Base-by-base conservation (phyloP, 441 rosid genomes). In the Breynia disticha region DNA sequence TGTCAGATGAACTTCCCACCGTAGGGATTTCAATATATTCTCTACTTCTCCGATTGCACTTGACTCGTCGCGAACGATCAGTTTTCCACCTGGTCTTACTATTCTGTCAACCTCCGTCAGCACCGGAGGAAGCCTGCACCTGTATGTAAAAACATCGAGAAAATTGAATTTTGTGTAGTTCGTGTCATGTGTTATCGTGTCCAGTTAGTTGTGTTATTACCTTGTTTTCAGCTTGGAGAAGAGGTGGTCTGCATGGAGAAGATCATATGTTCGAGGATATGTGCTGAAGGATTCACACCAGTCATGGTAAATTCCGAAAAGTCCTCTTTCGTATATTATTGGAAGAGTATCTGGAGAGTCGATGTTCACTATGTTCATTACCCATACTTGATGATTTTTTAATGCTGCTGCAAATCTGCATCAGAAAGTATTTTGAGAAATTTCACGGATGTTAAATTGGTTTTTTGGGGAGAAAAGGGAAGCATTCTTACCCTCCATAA, bases 281-380 rank as follows among this genome's bases (percentile, higher is more conserved):
- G 95, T 86, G 63, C 79, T 86, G 65, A 83, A 86, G 48, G 95
- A 79, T 67, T 86, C 81, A 14, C 90, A 83, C 95, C 90, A 86
- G 43, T 86, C 86, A 42, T 86, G 95, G 70, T 86, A 86, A 21
- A 81, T 74, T 28, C 95, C 95, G 0, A 86, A 83, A 38, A 86
- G 76, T 49, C 95, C 95, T 39, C 95, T 68, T 54, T 86, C 95
- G 11, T 80, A 86, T 16, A 86, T 81, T 53, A 86, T 77, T 35
- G 95, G 87, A 5, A 86, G 76, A 8, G 95, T 86, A 65, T 86
- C 95, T 11, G 90, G 84, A 19, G 87, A 76, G 65, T 83, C 82
- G 11, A 83, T 50, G 11, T 84, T 61, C 50, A 86, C 80, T 50
- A 86, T 84, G 65, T 86, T 86, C 87, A 86, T 79, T 51, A 86